Conservation (phyloP, 352 stramenopile genomes). For the Pythium volutum region DNA sequence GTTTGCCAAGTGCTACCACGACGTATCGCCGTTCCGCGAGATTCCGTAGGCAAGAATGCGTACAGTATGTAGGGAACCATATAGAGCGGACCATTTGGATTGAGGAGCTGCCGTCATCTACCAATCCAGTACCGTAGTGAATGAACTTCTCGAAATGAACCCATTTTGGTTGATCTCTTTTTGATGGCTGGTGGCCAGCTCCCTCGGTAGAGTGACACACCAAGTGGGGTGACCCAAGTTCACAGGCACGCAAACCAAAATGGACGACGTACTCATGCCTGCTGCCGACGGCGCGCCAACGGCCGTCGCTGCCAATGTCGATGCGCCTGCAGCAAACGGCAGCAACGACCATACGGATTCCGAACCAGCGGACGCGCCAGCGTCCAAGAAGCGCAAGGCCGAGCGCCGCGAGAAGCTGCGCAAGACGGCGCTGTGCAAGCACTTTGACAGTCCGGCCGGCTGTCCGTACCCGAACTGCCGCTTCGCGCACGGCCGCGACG, state of each 20-base stretch:
- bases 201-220: conserved; percentile 18
- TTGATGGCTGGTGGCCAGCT: conserved; percentile 18
- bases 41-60: conserved; percentile 49
- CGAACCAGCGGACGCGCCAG: conserved; percentile 3
- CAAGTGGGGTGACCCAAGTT: background rate
- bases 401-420: conserved; percentile 62
- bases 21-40: conserved; percentile 78
- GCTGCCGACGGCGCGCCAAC: background rate
- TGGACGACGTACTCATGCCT: conserved; percentile 13
- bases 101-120: too few relatives aligned
- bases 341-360: background rate
- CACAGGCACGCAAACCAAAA: conserved; percentile 15
- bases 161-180: background rate
- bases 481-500: conserved; percentile 64
- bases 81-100: too few relatives aligned
- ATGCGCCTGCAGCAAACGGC: background rate
- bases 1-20: conserved; percentile 83
- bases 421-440: conserved; percentile 83
- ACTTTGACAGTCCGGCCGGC: conserved; percentile 80
- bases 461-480: conserved; percentile 84
- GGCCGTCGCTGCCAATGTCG: conserved; percentile 2
- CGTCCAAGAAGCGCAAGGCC: conserved; percentile 57
- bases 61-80: conserved; percentile 1
- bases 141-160: conserved; percentile 5
- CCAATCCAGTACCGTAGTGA: too few relatives aligned